phyloP scores from a whole-genome alignment of 495 filamentous ascomycete genomes.

The Podospora conica region DNA sequence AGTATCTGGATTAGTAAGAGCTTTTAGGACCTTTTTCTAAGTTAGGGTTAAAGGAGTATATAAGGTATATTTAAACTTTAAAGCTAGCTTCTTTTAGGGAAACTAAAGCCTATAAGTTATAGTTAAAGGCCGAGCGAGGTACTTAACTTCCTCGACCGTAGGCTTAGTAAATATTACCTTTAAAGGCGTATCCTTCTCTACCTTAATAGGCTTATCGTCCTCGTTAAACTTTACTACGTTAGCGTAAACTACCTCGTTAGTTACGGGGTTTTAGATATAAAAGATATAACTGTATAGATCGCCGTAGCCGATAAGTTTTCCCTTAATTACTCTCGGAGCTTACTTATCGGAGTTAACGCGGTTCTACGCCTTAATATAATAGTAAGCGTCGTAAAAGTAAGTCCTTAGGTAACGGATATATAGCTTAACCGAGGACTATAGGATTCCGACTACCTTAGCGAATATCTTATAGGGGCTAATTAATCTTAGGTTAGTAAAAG shows the following conservation, averaged over 20 bases:
- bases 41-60: too few species aligned
- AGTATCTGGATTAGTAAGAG: too few species aligned
- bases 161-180: too few species aligned
- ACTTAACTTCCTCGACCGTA: too few species aligned
- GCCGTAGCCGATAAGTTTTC: not conserved
- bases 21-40: too few species aligned
- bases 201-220: not conserved
- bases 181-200: too few species aligned
- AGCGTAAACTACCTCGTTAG: not conserved
- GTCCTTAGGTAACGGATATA: not conserved
- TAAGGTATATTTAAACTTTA: too few species aligned
- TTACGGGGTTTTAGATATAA: not conserved
- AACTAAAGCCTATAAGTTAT: too few species aligned
- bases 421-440: not conserved
- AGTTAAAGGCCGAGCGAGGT: too few species aligned
- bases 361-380: not conserved
- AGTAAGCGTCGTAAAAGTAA: not conserved
- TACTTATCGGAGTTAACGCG: not conserved
- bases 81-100: too few species aligned
- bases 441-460: not conserved
- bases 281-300: not conserved
- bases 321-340: not conserved
- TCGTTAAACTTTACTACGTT: not conserved
- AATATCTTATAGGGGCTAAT: not conserved
- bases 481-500: not conserved